Base-by-base conservation (phyloP, 768 basidiomycete species). In the Hypsizygus marmoreus region DNA sequence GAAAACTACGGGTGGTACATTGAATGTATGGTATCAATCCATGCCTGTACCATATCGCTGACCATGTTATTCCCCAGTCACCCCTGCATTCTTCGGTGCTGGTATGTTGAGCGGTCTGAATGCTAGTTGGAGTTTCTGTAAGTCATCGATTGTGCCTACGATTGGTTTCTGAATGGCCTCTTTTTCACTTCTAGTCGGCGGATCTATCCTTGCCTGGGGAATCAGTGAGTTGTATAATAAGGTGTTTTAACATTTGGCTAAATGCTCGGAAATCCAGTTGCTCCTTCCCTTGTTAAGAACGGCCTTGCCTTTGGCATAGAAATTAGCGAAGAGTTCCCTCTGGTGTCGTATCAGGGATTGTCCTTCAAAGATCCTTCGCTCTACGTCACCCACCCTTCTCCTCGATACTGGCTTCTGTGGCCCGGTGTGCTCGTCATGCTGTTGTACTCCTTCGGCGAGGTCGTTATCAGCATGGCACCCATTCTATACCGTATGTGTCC, bases 371-470 rank as follows among this genome's bases (percentile, higher is more conserved):
- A 81, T 43, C 72, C 74, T 8, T 44, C 62, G 1, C 43, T 55
- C 28, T 78, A 75, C 53, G 49, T 73, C 46, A 62, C 65, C 17
- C 50, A 51, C 0, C 79, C 80, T 1, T 82, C 79, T 16, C 76
- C 79, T 11, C 74, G 79, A 23, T 81, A 81, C 62, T 82, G 81
- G 82, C 67, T 82, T 37, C 62, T 82, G 26, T 82, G 80, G 81
- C 81, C 80, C 26, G 80, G 81, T 60, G 75, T 81, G 47, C 58
- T 82, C 36, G 69, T 82, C 63, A 82, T 84, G 78, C 66, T 84
- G 53, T 53, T 82, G 45, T 82, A 79, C 62, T 77, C 79, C 35
- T 79, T 81, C 58, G 69, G 75, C 25, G 80, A 82, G 45, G 70
- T 82, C 45, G 45, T 68, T 38, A 55, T 79, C 50, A 73, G 63